Base-by-base conservation (phyloP, 192 early-diverging fungal genomes). In the Spinellus fusiger region DNA sequence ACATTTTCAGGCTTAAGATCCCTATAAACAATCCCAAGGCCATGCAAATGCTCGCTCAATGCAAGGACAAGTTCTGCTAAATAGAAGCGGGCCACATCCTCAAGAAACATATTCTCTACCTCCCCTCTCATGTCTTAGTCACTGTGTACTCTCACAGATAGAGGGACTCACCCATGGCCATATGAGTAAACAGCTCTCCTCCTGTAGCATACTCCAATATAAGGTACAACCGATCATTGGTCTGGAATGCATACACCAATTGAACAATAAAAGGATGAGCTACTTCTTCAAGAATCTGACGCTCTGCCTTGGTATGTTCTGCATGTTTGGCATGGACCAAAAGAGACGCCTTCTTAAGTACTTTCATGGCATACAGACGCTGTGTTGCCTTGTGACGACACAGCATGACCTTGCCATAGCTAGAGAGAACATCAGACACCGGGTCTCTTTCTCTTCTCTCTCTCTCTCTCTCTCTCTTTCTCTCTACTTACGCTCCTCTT, bases 241-340 rank as follows among this genome's bases (percentile, higher is more conserved):
- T 92, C 71, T 98, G 94, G 73, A 98, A 98, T 18, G 94, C 94
- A 59, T 90, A 96, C 69, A 84, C 82, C 40, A 98, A 80, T 64
- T 89, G 91, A 64, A 98, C 93, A 60, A 96, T 92, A 68, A 94
- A 96, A 4, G 94, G 91, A 66, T 96, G 90, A 23, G 84, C 80
- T 20, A 93, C 83, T 28, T 88, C 87, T 49, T 91, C 89, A 44
- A 97, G 78, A 55, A 97, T 92, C 52, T 83, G 80, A 26, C 93
- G 81, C 67, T 97, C 94, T 58, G 89, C 90, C 73, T 84, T 86
- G 40, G 93, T 96, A 70, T 92, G 83, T 28, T 84, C 80, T 9
- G 87, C 86, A 62, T 86, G 84, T 68, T 94, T 93, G 26, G 80
- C 65, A 73, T 94, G 84, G 13, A 94, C 72, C 46, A 92, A 79